Base-by-base conservation (phyloP, 148 eudicot genomes). In the Silene uniflora region DNA sequence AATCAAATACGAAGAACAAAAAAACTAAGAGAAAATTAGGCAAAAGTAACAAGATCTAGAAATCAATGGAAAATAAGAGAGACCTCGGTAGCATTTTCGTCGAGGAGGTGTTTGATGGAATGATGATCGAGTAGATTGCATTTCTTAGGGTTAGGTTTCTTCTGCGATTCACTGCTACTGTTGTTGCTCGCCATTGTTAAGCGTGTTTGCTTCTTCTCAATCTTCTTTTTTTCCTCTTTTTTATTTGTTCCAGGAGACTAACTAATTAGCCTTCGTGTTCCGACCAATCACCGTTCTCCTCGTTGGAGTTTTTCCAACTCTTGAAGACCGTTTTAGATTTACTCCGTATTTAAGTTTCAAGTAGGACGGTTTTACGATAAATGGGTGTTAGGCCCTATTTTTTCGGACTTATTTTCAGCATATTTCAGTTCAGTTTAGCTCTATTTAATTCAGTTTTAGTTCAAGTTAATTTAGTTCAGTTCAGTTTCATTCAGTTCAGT, bases 41-140 rank as follows among this genome's bases (percentile, higher is more conserved):
- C 27, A 25, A 32, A 27, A 22, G 16, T 18, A 32, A 27, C 10
- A 21, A 64, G 27, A 39, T 29, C 5, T 10, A 29, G 5, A 13
- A 67, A 67, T 29, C 32, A 29, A 29, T 29, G 39, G 8, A 2
- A 32, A 8, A 63, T 23, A 75, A 73, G 22, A 10, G n/a, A 27
- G n/a, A 80, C 94, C 90, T 89, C 94, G n/a, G 87, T 78, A 63
- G 83, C 91, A 49, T 90, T 84, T 73, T 93, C 96, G 60, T 93
- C 96, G 70, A 93, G 93, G 49, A 90, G 42, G 87, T 87, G 83
- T 62, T 93, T 93, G 83, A 93, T 83, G 18, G 97, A 91, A 75
- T 86, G 76, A 61, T 91, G 97, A 87, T 93, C 95, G 54, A 91
- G 76, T 11, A 90, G 79, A 68, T 93, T 93, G 7, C 88, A 78